phyloP scores from a whole-genome alignment of 371 early-diverging fungal genomes.

The Syncephalastrum racemosum region DNA sequence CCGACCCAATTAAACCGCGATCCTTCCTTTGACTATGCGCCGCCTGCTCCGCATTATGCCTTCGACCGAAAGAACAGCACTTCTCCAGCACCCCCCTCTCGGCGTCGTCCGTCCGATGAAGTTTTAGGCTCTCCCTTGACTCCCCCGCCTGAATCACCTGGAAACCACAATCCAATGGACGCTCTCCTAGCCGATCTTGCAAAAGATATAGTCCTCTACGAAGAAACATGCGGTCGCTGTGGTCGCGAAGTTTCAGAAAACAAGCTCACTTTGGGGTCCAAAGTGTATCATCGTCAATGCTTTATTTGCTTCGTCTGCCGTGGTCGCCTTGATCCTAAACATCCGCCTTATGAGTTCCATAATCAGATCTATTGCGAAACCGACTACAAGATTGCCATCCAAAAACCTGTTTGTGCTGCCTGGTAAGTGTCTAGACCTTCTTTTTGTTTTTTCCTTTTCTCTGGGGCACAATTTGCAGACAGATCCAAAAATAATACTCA shows the following conservation, averaged over 20 bases:
- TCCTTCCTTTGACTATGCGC: conserved; percentile 5
- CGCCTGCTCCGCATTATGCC: conserved; percentile 4
- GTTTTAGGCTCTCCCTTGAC: too few species aligned
- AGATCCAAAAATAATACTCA: neutral
- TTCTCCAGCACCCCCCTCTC: conserved; percentile 20
- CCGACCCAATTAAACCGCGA: too few species aligned
- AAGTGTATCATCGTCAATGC: conserved; percentile 22
- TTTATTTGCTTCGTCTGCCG: conserved; percentile 24
- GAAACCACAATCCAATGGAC: neutral
- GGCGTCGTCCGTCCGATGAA: neutral
- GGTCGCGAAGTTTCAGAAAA: neutral
- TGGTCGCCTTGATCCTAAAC: conserved; percentile 15
- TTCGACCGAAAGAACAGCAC: conserved; percentile 20
- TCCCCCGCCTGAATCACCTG: neutral
- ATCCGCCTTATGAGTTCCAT: conserved; percentile 35
- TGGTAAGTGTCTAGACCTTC: conserved; percentile 27
- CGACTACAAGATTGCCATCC: conserved; percentile 38
- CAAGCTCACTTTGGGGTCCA: neutral
- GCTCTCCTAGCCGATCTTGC: neutral
- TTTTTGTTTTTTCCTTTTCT: neutral
- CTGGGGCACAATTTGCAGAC: neutral
- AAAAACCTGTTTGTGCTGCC: conserved; percentile 31
- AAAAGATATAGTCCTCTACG: neutral
- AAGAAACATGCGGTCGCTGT: neutral
- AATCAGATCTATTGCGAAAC: conserved; percentile 62